Percentiles rank a stretch among this genome's conserved stretches.
phyloP scores from a whole-genome alignment of 441 rosid species.

The Codiaeum variegatum region DNA sequence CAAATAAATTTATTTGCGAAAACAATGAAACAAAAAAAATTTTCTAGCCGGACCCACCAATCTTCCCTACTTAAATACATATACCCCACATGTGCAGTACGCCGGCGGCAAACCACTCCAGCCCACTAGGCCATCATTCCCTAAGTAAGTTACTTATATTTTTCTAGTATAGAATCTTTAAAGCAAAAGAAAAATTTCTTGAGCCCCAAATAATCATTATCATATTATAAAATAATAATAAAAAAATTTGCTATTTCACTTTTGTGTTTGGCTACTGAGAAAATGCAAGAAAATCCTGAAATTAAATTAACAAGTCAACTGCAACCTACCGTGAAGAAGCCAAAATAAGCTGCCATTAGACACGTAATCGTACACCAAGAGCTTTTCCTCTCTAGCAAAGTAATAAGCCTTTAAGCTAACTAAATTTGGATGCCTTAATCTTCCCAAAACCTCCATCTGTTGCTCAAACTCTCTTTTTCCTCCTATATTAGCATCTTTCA shows the following conservation, averaged over 20 bases:
- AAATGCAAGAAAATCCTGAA: background rate
- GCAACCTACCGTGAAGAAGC: slow-evolving; percentile 73
- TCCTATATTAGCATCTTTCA: slow-evolving; percentile 70
- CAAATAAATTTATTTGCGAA: too few species aligned
- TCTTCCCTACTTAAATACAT: background rate
- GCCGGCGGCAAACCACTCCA: background rate
- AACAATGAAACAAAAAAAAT: too few species aligned
- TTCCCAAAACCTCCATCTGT: slow-evolving; percentile 76
- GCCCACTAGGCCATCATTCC: slow-evolving; percentile 16
- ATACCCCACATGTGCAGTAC: slow-evolving; percentile 5
- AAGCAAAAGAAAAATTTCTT: background rate
- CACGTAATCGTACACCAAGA: slow-evolving; percentile 88
- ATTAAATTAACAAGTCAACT: background rate
- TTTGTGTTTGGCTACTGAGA: slow-evolving; percentile 2
- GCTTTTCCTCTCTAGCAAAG: slow-evolving; percentile 84
- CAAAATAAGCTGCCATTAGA: slow-evolving; percentile 88
- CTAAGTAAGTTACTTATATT: background rate
- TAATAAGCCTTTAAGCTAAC: slow-evolving; percentile 87
- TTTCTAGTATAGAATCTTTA: slow-evolving; percentile 1
- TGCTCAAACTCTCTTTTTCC: slow-evolving; percentile 74
- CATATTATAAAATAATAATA: background rate
- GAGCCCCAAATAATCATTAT: slow-evolving; percentile 11
- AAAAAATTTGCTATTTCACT: too few species aligned
- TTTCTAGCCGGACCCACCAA: background rate
- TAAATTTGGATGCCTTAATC: slow-evolving; percentile 78